A percentile compares a stretch with the other conserved stretches of the same genome.
These are phyloP conservation scores for Ceratobasidium sp. DNA, from an alignment of 1,284 basidiomycete genomes.

Conservation along the genomic window DNA sequence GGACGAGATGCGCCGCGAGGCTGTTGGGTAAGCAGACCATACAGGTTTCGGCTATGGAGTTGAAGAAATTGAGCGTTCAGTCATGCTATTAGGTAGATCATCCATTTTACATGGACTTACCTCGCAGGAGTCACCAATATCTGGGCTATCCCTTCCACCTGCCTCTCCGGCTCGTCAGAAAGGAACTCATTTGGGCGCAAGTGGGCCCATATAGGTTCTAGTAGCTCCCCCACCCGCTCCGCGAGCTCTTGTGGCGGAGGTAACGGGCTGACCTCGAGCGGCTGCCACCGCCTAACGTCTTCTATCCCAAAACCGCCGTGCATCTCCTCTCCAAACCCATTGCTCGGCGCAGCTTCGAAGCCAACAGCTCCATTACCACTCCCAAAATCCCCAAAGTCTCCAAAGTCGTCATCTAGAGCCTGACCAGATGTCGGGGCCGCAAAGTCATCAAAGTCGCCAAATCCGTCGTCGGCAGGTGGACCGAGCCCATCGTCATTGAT, in stretches of 20 bases:
- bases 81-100: slow-evolving; percentile 40
- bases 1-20: slow-evolving; percentile 57
- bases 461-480: slow-evolving; percentile 73
- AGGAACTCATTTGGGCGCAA: slow-evolving; percentile 66
- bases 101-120: slow-evolving; percentile 60
- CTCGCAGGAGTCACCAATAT: slow-evolving; percentile 79
- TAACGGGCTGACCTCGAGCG: slow-evolving; percentile 74
- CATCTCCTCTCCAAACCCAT: slow-evolving; percentile 52
- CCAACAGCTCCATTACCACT: slow-evolving; percentile 66
- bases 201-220: slow-evolving; percentile 73
- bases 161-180: slow-evolving; percentile 79
- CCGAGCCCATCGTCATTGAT: slow-evolving; percentile 68
- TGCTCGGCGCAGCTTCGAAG: slow-evolving; percentile 55
- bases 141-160: slow-evolving; percentile 83
- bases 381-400: slow-evolving; percentile 86
- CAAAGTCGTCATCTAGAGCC: slow-evolving; percentile 57
- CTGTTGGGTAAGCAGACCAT: slow-evolving; percentile 25
- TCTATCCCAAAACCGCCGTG: slow-evolving; percentile 55
- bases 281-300: slow-evolving; percentile 64
- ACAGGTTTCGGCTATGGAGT: slow-evolving; percentile 51
- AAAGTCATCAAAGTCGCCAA: slow-evolving; percentile 69
- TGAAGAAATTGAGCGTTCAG: slow-evolving; percentile 17
- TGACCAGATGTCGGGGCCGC: slow-evolving; percentile 47
- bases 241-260: slow-evolving; percentile 70
- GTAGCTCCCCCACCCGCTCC: slow-evolving; percentile 72